These are phyloP conservation scores for Ramularia endophylla DNA, from an alignment of 2,329 filamentous ascomycete species.

Conservation along the genomic window DNA sequence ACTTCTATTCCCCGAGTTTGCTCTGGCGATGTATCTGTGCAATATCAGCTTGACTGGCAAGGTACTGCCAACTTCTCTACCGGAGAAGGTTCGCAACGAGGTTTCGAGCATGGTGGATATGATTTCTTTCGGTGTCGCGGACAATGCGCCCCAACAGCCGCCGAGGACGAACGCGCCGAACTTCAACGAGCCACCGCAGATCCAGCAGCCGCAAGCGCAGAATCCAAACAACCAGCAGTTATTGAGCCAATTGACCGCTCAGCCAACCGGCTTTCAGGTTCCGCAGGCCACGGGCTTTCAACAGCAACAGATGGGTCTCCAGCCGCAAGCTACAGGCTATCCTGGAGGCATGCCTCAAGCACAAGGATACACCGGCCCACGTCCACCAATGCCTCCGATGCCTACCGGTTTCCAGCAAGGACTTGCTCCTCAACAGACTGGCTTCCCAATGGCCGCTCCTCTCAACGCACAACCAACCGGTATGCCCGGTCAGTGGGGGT, in stretches of 20 bases:
- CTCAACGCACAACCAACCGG: conserved; percentile 94
- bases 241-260: conserved; percentile 51
- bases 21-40: conserved; percentile 96
- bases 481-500: conserved; percentile 91
- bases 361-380: conserved; percentile 73
- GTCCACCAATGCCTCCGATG: conserved; percentile 75
- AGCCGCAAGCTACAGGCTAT: conserved; percentile 48
- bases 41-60: conserved; percentile 89
- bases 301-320: conserved; percentile 58
- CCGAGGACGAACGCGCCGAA: conserved; percentile 62
- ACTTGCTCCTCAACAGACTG: conserved; percentile 57
- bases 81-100: conserved; percentile 87
- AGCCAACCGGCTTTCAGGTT: conserved; percentile 46
- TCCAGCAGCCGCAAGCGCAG: conserved; percentile 48
- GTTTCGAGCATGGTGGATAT: conserved; percentile 99
- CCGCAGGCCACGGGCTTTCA: conserved; percentile 19
- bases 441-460: conserved; percentile 58
- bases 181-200: conserved; percentile 54
- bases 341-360: conserved; percentile 59
- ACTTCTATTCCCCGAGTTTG: conserved; percentile 95
- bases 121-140: conserved; percentile 86
- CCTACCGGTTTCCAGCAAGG: conserved; percentile 63
- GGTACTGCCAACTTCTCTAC: conserved; percentile 65
- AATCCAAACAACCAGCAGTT: conserved; percentile 65
- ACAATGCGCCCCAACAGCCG: conserved; percentile 53